Conservation (phyloP, 106 monocot genomes). For the Dendrobium nobile region DNA sequence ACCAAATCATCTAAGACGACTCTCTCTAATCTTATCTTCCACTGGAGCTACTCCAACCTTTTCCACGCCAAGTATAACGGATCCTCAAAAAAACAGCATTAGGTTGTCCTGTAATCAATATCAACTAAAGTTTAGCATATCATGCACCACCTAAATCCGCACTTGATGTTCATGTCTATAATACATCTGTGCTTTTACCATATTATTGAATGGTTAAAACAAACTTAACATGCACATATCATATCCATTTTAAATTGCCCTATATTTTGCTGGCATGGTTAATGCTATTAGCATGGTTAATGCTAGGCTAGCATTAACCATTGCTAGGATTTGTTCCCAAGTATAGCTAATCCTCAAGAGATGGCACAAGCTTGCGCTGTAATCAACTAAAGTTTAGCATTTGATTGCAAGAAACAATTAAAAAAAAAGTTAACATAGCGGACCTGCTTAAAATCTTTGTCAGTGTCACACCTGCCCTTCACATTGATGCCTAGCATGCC, state of each 20-base stretch:
- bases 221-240: not conserved
- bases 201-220: not conserved
- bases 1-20: too few relatives aligned
- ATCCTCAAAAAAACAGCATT: too few relatives aligned
- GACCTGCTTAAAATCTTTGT: slow-evolving; percentile 67
- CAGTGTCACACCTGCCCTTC: slow-evolving; percentile 64
- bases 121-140: too few relatives aligned
- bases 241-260: not conserved
- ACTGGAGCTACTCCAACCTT: too few relatives aligned
- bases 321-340: too few relatives aligned
- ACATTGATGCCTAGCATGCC: slow-evolving; percentile 46
- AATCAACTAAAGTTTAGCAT: not conserved
- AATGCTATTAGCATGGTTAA: too few relatives aligned
- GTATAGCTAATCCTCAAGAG: not conserved
- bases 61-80: too few relatives aligned
- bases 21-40: too few relatives aligned
- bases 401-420: not conserved
- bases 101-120: too few relatives aligned
- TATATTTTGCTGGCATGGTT: not conserved
- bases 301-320: not conserved
- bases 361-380: not conserved
- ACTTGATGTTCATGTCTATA: not conserved
- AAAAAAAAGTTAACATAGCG: not conserved
- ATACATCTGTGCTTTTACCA: not conserved
- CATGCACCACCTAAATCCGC: too few relatives aligned